phyloP scores from a whole-genome alignment of 768 basidiomycete species.

The Lentinula raphanica region DNA sequence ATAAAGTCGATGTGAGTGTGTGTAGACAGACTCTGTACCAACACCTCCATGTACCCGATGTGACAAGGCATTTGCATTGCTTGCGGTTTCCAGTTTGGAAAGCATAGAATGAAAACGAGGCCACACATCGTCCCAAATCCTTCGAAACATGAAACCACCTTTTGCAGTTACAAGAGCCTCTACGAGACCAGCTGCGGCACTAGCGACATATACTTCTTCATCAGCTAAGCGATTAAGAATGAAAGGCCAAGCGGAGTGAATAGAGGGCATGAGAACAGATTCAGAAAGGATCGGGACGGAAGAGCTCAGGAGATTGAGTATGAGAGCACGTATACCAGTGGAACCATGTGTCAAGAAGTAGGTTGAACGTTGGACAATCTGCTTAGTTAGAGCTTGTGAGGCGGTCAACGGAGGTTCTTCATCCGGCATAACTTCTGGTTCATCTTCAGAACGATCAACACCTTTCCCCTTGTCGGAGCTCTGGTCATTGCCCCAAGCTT shows the following conservation, averaged over 20 bases:
- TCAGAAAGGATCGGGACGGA: constrained; percentile 71
- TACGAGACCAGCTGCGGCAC: constrained; percentile 69
- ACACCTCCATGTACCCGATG: constrained; percentile 45
- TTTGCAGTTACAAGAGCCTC: constrained; percentile 62
- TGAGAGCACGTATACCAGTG: constrained; percentile 77
- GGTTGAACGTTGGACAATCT: constrained; percentile 82
- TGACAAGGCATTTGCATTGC: constrained; percentile 61
- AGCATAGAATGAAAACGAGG: constrained; percentile 70
- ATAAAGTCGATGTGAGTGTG: constrained; percentile 77
- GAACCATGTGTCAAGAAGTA: constrained; percentile 92
- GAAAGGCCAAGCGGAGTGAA: constrained; percentile 93
- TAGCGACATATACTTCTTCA: constrained; percentile 71
- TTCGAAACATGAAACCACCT: constrained; percentile 80
- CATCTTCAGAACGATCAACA: constrained; percentile 15
- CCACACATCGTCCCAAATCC: constrained; percentile 93
- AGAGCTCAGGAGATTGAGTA: constrained; percentile 68
- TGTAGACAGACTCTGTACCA: constrained; percentile 69
- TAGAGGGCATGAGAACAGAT: constrained; percentile 72
- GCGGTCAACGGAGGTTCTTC: constrained; percentile 54
- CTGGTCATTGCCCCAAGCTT: constrained; percentile 45
- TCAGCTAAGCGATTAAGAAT: constrained; percentile 80
- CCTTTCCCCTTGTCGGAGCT: constrained; percentile 20
- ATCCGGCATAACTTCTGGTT: constrained; percentile 33
- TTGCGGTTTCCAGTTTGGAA: constrained; percentile 52
- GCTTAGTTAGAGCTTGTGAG: constrained; percentile 69